Evolutionary conservation across 2,329 filamentous ascomycete genomes (phyloP), one percentile per base, ranked within the genome.

Genomic region (Colletotrichum sp.): DNA sequence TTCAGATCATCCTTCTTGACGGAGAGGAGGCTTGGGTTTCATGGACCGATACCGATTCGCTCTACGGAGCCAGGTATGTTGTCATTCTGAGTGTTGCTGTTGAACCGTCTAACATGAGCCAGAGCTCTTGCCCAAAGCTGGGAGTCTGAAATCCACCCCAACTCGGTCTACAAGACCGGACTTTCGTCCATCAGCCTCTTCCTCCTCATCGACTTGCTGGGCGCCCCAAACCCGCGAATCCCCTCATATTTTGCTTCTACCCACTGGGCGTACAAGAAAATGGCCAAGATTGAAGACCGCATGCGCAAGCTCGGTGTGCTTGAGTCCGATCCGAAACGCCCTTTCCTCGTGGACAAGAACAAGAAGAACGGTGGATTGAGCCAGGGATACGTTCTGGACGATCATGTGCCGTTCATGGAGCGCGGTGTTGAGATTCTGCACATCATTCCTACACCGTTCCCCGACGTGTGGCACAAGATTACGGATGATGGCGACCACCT

Each of bases 1-100:
- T 99, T 39, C 97, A 99, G 87, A 94, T 99, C 32, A 79, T 99
- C 32, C 90, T 99, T 71, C 86, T 99, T 9, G 97, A 99, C 81
- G 97, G 97, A 6, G 97, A 99, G 86, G 97, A 99, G 85, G 96
- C 97, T 0, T 99, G 98, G 85, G 86, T 91, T 26, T 85, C 84
- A 1, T 99, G 97, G 97, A 94, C 92, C 1, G 91, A 91, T 44
- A 91, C 89, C 0, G 97, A 99, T 84, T 98, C 95, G 7, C 86
- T 98, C 6, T 99, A 99, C 81, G 97, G 97, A 4, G 92, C 96
- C 21, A 92, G 95, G 93, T 94, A 87, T 55, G 88, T 75, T 13
- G 21, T 18, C 44, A 52, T 32, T 32, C 8, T 21, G 10, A 15
- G 13, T 10, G 13, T 39, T 10, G 34, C n/a, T 7, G 32, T 24